phyloP scores from a whole-genome alignment of 768 basidiomycete species.

The Naganishia onofrii region DNA sequence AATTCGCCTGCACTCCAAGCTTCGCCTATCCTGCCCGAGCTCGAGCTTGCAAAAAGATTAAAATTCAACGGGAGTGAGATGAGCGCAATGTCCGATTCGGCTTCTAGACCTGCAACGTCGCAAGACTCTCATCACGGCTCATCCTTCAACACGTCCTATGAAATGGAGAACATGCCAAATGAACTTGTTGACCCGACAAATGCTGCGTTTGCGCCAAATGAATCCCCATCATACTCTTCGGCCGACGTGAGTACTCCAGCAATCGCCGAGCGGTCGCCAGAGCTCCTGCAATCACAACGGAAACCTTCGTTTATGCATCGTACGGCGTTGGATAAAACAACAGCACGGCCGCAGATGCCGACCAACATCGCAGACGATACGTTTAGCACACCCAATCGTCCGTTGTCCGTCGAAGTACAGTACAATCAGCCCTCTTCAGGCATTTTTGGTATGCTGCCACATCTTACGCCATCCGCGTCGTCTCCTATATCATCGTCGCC shows the following conservation, averaged over 20 bases:
- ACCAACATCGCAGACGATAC: slow-evolving; percentile 28
- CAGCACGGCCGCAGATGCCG: slow-evolving; percentile 16
- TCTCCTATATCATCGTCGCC: slow-evolving; percentile 32
- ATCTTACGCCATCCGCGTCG: slow-evolving; percentile 32
- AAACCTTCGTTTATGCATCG: slow-evolving; percentile 18
- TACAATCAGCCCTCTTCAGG: slow-evolving; percentile 19
- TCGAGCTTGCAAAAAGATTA: background rate
- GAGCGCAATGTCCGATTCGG: background rate
- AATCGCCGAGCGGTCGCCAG: background rate
- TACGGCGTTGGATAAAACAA: slow-evolving; percentile 17
- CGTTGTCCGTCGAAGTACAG: slow-evolving; percentile 12
- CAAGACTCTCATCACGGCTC: slow-evolving; percentile 2
- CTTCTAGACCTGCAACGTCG: slow-evolving; percentile 15
- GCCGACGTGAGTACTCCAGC: background rate
- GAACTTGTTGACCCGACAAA: background rate
- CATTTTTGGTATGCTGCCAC: slow-evolving; percentile 27
- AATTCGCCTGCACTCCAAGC: slow-evolving; percentile 15
- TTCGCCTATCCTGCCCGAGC: slow-evolving; percentile 14
- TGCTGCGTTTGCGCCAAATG: background rate
- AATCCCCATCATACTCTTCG: background rate
- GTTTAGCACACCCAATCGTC: slow-evolving; percentile 27
- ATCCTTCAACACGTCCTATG: background rate
- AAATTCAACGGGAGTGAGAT: slow-evolving; percentile 3
- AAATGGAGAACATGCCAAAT: background rate
- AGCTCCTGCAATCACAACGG: slow-evolving; percentile 6